Conservation (phyloP, 768 basidiomycete genomes). For the Pleurotus salmoneostramineus region DNA sequence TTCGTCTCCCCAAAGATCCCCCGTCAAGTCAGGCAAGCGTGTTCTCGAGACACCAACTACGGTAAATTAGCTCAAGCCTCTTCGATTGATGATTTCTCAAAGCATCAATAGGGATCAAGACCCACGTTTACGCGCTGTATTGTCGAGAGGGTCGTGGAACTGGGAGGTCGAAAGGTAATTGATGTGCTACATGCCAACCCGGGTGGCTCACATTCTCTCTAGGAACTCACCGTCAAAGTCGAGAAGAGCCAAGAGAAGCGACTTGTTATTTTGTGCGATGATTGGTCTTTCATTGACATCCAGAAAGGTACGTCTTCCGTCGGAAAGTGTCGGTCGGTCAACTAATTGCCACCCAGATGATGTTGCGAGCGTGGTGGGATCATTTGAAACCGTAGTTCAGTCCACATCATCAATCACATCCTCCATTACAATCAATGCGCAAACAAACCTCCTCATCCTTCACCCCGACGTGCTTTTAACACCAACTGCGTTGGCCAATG, state of each 20-base stretch:
- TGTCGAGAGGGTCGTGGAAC: conserved; percentile 42
- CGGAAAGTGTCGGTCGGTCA: background rate
- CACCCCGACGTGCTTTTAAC: conserved; percentile 93
- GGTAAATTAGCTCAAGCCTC: background rate
- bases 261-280: conserved; percentile 63
- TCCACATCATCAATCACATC: conserved; percentile 30
- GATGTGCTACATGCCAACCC: background rate
- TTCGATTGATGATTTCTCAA: background rate
- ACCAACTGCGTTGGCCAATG: conserved; percentile 82
- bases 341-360: conserved; percentile 50
- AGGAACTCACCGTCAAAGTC: conserved; percentile 52
- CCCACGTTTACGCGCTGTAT: conserved; percentile 50
- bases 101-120: conserved; percentile 11
- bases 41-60: conserved; percentile 7
- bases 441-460: conserved; percentile 70
- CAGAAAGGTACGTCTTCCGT: conserved; percentile 42
- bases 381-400: conserved; percentile 22
- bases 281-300: conserved; percentile 71
- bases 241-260: conserved; percentile 33
- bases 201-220: conserved; percentile 3
- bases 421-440: conserved; percentile 57
- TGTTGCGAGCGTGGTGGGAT: conserved; percentile 72
- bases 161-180: conserved; percentile 39
- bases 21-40: conserved; percentile 18
- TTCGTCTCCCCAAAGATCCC: conserved; percentile 46